phyloP scores from a whole-genome alignment of 1,284 basidiomycete species.

The Vanrija sp. region DNA sequence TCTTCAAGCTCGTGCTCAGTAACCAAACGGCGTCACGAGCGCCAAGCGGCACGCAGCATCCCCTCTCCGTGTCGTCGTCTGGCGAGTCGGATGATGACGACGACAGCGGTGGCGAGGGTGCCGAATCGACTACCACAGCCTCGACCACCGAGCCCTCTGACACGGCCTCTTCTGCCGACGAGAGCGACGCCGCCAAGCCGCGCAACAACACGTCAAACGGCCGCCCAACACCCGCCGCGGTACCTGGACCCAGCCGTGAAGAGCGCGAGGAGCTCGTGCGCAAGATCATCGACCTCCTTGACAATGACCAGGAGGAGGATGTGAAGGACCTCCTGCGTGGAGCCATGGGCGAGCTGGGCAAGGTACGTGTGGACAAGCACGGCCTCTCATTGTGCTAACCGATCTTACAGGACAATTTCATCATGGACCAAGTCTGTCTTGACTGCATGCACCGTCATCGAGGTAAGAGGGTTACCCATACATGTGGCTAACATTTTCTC shows the following conservation, averaged over 20 bases:
- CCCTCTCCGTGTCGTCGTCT: slow-evolving; percentile 43
- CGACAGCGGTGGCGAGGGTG: slow-evolving; percentile 5
- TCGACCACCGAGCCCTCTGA: not conserved
- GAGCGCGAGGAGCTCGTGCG: slow-evolving; percentile 57
- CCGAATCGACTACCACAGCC: not conserved
- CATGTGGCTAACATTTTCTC: slow-evolving; percentile 1
- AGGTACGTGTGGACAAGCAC: slow-evolving; percentile 49
- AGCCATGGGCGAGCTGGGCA: slow-evolving; percentile 67
- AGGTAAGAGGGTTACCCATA: slow-evolving; percentile 51
- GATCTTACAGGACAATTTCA: slow-evolving; percentile 38
- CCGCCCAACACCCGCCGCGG: not conserved
- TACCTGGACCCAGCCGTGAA: slow-evolving; percentile 10
- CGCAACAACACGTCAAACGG: slow-evolving; percentile 4
- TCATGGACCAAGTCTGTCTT: slow-evolving; percentile 49
- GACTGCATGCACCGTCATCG: slow-evolving; percentile 49
- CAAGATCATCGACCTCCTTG: slow-evolving; percentile 66
- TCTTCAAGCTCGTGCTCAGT: slow-evolving; percentile 36
- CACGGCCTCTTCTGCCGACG: slow-evolving; percentile 2
- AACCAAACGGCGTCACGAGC: slow-evolving; percentile 9
- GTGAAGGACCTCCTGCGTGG: slow-evolving; percentile 70
- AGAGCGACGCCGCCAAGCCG: not conserved
- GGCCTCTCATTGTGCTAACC: not conserved
- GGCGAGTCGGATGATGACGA: slow-evolving; percentile 42
- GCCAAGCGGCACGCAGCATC: slow-evolving; percentile 28
- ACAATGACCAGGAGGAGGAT: slow-evolving; percentile 77